phyloP scores from a whole-genome alignment of 1,284 basidiomycete genomes.

The Malassezia brasiliensis region DNA sequence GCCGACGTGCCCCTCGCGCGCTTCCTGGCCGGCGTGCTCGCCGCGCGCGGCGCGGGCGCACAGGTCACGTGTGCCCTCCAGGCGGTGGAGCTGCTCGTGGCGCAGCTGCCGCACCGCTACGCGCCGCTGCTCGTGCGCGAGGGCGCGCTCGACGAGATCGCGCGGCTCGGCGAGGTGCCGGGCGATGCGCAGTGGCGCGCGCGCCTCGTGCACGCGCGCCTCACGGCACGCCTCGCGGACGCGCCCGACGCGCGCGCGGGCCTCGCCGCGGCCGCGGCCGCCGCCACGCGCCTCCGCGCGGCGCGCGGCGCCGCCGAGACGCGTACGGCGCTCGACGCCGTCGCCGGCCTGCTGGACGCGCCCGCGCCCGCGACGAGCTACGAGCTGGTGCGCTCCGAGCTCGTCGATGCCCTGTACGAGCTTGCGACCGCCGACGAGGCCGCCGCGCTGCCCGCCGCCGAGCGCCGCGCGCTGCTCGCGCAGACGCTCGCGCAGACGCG shows the following conservation, averaged over 20 bases:
- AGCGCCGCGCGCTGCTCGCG: constrained; percentile 26
- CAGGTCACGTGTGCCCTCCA: constrained; percentile 38
- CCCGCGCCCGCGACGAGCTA: constrained; percentile 77
- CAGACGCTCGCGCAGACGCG: constrained; percentile 20
- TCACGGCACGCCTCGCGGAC: constrained; percentile 21
- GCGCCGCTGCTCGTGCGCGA: constrained; percentile 33
- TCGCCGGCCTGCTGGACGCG: constrained; percentile 69
- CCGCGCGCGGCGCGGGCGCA: constrained; percentile 29
- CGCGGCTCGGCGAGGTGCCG: constrained; percentile 34
- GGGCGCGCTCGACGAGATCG: constrained; percentile 44
- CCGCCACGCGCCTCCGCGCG: constrained; percentile 50
- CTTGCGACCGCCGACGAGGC: constrained; percentile 58
- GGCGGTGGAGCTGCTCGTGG: constrained; percentile 42
- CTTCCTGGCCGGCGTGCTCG: constrained; percentile 40
- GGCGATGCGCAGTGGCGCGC: constrained; percentile 16
- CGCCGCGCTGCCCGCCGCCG: constrained; percentile 18
- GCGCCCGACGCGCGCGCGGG: neutral
- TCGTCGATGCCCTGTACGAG: constrained; percentile 74
- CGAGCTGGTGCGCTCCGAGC: constrained; percentile 82
- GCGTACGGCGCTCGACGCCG: constrained; percentile 57
- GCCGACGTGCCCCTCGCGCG: constrained; percentile 41
- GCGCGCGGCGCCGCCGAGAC: constrained; percentile 21
- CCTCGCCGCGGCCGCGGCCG: constrained; percentile 24
- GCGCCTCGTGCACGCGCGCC: constrained; percentile 39
- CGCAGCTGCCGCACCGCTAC: constrained; percentile 37